Percentiles rank a stretch among this genome's conserved stretches.
These are phyloP conservation scores for Neurospora sp. DNA, from an alignment of 495 filamentous ascomycete genomes.

Conservation along the genomic window DNA sequence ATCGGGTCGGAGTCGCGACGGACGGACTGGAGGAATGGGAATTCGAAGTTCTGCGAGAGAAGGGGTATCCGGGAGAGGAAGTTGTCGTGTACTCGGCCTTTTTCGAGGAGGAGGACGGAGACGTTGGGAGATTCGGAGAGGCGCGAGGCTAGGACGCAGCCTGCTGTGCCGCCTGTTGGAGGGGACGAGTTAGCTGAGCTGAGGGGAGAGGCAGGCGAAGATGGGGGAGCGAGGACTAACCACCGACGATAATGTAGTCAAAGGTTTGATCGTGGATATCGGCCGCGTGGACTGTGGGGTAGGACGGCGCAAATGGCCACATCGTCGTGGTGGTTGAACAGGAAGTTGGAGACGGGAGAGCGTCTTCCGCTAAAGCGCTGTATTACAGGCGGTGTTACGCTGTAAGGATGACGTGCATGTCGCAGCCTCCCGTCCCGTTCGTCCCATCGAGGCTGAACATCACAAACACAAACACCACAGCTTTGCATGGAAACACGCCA, in stretches of 20 bases:
- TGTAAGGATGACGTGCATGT: neutral
- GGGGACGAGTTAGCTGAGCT: neutral
- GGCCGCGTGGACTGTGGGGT: conserved; percentile 3
- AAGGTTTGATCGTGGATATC: conserved; percentile 8
- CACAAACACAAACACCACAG: neutral
- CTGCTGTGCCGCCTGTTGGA: conserved; percentile 29
- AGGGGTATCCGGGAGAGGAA: conserved; percentile 18
- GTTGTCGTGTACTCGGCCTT: conserved; percentile 30
- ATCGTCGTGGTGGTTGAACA: conserved; percentile 1
- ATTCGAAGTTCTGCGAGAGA: conserved; percentile 9
- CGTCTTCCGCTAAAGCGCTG: neutral
- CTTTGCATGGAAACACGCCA: neutral
- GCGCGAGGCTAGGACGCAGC: conserved; percentile 39
- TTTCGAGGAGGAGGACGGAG: conserved; percentile 39
- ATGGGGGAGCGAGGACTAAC: neutral
- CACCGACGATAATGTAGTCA: conserved; percentile 27
- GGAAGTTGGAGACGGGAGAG: neutral
- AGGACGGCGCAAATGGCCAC: conserved; percentile 10
- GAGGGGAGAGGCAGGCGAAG: no score
- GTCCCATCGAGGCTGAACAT: neutral
- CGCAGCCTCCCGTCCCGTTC: neutral
- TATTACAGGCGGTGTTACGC: neutral
- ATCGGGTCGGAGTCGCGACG: conserved; percentile 17
- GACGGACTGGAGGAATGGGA: conserved; percentile 10
- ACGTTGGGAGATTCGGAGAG: conserved; percentile 36